Evolutionary conservation across 1,139 yeast genomes (phyloP), one percentile per base, ranked within the genome.

Genomic region (Hemisphaericaspora xylanilytica): DNA sequence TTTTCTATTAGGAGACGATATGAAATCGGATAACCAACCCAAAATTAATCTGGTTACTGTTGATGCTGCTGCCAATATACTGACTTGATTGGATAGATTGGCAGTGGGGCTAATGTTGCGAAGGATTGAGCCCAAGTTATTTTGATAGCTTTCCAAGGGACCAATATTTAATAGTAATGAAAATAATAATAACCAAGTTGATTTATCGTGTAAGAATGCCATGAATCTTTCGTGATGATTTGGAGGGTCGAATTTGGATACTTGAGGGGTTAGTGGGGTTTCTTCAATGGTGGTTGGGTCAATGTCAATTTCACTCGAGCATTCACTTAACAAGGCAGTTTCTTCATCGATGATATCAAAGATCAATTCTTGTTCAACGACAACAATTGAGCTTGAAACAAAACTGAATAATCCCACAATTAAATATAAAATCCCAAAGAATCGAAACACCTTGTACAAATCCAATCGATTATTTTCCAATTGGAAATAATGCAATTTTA

Each of bases 111-210:
- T 56, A 10, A 58, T 49, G 41, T 61, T 51, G 32, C 55, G 46
- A 46, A 75, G 59, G n/a, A 78, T 73, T 24, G 79, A 81, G 35
- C 95, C 95, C 70, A 92, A 74, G 54, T 90, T 87, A 43, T 90
- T 87, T 48, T 88, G 80, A 59, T 80, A 89, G 69, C 89, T 81
- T 55, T 92, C 98, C 46, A 88, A 65, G 1, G 97, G 95, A 0
- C 97, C 98, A 18, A 88, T 67, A 26, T 83, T 73, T 28, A 87
- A 63, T 22, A 89, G 70, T 43, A 89, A 73, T 7, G 90, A 76
- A 3, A 73, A 47, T 28, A 85, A 68, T 17, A 88, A 62, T 2
- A 82, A 47, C 73, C 88, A 83, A 34, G 89, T 80, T 3, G 85
- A 73, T 26, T 73, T 73, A 53, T 85, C 92, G 17, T 58, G 60